Percentiles rank a stretch among this genome's conserved stretches.
Conservation (phyloP, 805 yeast genomes). For the Candida namnaoensis region DNA sequence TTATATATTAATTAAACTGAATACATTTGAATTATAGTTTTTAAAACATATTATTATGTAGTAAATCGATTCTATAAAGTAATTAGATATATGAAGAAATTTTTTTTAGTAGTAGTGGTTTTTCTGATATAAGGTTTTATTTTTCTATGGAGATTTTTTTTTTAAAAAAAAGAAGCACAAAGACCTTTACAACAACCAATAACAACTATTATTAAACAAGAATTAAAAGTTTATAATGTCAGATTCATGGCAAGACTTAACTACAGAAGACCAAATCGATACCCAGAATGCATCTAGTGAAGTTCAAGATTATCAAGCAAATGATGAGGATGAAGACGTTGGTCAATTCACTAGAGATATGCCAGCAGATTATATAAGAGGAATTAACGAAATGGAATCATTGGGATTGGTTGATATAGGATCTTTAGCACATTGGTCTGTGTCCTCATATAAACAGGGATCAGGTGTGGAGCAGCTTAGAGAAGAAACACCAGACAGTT, state of each 20-base stretch:
- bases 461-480: conserved; percentile 65
- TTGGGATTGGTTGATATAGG: conserved; percentile 68
- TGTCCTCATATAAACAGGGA: conserved; percentile 68
- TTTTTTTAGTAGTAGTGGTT: too few species aligned
- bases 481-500: conserved; percentile 62
- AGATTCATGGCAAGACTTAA: conserved; percentile 21
- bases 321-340: conserved; percentile 5
- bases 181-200: too few species aligned
- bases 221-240: conserved; percentile 9
- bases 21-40: too few species aligned
- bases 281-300: conserved; percentile 5
- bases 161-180: too few species aligned
- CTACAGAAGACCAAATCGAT: conserved; percentile 1
- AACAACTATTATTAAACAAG: too few species aligned
- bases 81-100: too few species aligned
- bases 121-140: too few species aligned
- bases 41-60: too few species aligned
- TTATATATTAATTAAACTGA: too few species aligned
- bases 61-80: too few species aligned
- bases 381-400: conserved; percentile 46
- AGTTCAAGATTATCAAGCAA: conserved; percentile 3
- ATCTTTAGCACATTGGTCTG: conserved; percentile 74
- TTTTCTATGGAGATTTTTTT: too few species aligned
- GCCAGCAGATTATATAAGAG: conserved; percentile 15
- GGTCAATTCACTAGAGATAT: neutral